Evolutionary conservation across 768 basidiomycete species (phyloP).

Genomic region (Suillus subluteus): DNA sequence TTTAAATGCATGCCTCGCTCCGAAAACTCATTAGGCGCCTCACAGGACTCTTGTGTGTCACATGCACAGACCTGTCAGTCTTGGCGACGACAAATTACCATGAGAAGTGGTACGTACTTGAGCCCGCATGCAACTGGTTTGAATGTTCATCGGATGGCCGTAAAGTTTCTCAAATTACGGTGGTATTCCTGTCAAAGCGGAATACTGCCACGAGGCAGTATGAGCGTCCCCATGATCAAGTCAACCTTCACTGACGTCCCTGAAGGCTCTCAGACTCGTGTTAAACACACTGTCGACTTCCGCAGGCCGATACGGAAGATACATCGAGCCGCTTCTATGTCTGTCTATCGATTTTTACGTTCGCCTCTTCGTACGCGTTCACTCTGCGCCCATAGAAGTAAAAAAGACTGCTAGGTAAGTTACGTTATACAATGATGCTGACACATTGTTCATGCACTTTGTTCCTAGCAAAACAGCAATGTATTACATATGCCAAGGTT

Average conservation of each 20-base stretch:
- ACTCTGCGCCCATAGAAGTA: conserved; percentile 75
- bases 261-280: conserved; percentile 87
- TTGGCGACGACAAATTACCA: conserved; percentile 93
- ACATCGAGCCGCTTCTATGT: conserved; percentile 85
- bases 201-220: conserved; percentile 94
- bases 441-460: conserved; percentile 11
- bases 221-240: conserved; percentile 28
- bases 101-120: conserved; percentile 82
- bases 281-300: conserved; percentile 83
- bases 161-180: conserved; percentile 93
- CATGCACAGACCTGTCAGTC: conserved; percentile 95
- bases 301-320: conserved; percentile 90
- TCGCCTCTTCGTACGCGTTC: conserved; percentile 83
- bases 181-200: conserved; percentile 86
- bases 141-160: not conserved
- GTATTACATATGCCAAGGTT: conserved; percentile 83
- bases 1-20: not conserved
- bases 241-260: conserved; percentile 10
- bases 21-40: conserved; percentile 7
- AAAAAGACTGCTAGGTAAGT: conserved; percentile 81
- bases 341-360: conserved; percentile 98
- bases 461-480: conserved; percentile 76
- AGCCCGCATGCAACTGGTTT: not conserved
- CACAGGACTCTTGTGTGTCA: conserved; percentile 87
- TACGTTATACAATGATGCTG: not conserved